Evolutionary conservation across 495 filamentous ascomycete species (phyloP).

Genomic region (Hapsidospora chrysogenum): DNA sequence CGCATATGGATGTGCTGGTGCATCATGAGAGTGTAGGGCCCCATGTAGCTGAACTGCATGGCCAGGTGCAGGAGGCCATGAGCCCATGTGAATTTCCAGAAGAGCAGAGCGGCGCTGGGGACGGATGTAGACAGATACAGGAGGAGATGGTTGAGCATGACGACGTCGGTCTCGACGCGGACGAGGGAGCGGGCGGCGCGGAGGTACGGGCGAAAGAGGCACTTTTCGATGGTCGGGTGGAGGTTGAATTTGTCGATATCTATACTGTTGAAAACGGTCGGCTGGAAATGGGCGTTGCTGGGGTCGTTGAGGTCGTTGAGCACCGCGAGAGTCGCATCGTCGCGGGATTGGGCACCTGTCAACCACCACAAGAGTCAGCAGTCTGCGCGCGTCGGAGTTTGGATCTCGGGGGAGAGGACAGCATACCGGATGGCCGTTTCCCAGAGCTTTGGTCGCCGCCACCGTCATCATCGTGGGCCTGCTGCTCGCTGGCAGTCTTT

Average conservation of each 20-base stretch:
- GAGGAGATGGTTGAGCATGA: constrained; percentile 62
- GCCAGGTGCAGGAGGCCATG: constrained; percentile 47
- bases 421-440: too few relatives aligned
- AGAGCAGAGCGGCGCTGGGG: constrained; percentile 48
- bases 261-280: constrained; percentile 18
- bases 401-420: too few relatives aligned
- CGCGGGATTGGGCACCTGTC: too few relatives aligned
- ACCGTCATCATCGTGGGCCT: too few relatives aligned
- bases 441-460: too few relatives aligned
- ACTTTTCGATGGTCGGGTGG: constrained; percentile 18
- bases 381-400: too few relatives aligned
- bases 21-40: constrained; percentile 63
- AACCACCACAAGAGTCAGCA: too few relatives aligned
- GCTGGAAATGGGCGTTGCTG: constrained; percentile 13
- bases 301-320: constrained; percentile 38
- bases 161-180: constrained; percentile 23
- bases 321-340: constrained; percentile 10
- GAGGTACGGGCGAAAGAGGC: constrained; percentile 18
- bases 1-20: constrained; percentile 70
- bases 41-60: constrained; percentile 46
- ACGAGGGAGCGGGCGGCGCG: constrained; percentile 11
- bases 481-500: too few relatives aligned
- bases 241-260: constrained; percentile 13
- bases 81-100: constrained; percentile 41
- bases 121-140: constrained; percentile 52